A percentile compares a stretch with the other conserved stretches of the same genome.
phyloP scores from a whole-genome alignment of 2,329 filamentous ascomycete genomes.

The Fusarium goolgardi region DNA sequence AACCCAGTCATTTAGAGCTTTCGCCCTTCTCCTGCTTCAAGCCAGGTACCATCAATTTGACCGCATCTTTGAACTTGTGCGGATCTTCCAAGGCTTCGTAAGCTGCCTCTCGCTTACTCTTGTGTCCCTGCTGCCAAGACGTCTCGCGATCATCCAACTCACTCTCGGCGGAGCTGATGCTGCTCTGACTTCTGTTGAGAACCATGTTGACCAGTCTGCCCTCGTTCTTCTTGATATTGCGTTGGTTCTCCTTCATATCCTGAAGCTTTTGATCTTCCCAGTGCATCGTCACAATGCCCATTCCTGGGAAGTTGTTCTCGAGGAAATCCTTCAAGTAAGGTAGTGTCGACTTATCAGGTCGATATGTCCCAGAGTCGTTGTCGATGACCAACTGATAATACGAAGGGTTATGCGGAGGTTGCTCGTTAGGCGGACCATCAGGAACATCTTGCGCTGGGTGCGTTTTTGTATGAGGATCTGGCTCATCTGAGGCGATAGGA shows the following conservation, averaged over 20 bases:
- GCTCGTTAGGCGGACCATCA: slow-evolving; percentile 58
- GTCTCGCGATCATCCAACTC: slow-evolving; percentile 60
- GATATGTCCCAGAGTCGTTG: slow-evolving; percentile 94
- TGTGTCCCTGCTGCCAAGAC: slow-evolving; percentile 54
- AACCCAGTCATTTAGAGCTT: slow-evolving; percentile 33
- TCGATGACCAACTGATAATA: slow-evolving; percentile 91
- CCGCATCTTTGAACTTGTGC: slow-evolving; percentile 55
- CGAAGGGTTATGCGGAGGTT: slow-evolving; percentile 60
- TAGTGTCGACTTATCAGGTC: slow-evolving; percentile 82
- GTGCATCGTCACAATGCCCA: slow-evolving; percentile 79
- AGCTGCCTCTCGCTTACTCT: slow-evolving; percentile 65
- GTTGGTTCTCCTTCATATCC: slow-evolving; percentile 80
- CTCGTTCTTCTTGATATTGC: slow-evolving; percentile 76
- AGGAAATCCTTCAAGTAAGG: slow-evolving; percentile 78
- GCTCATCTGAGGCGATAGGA: slow-evolving; percentile 57
- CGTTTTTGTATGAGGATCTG: slow-evolving; percentile 58
- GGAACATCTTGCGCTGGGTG: slow-evolving; percentile 61
- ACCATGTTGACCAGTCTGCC: slow-evolving; percentile 65
- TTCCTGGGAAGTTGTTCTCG: slow-evolving; percentile 77
- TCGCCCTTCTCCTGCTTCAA: slow-evolving; percentile 35
- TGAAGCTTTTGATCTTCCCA: slow-evolving; percentile 81
- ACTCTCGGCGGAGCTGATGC: slow-evolving; percentile 65
- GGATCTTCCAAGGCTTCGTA: slow-evolving; percentile 65
- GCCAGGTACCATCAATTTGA: slow-evolving; percentile 46
- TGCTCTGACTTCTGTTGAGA: slow-evolving; percentile 66